A percentile compares a stretch with the other conserved stretches of the same genome.
These are phyloP conservation scores for Aureobasidium sp. DNA, from an alignment of 2,329 filamentous ascomycete species.

Conservation along the genomic window DNA sequence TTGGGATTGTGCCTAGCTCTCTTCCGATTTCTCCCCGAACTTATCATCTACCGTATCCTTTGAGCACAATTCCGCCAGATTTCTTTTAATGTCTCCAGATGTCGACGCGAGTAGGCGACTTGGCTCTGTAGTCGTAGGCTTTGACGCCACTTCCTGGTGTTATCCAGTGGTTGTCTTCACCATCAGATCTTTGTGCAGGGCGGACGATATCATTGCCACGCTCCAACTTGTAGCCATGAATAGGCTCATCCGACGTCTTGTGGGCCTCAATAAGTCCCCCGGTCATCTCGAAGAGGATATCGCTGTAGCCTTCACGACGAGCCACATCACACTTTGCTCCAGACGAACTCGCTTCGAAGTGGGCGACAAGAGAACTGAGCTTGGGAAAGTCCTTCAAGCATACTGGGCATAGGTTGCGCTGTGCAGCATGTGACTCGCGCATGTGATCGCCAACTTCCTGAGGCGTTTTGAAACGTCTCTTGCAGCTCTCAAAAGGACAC, in stretches of 20 bases:
- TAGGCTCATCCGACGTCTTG: background rate
- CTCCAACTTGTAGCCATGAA: constrained; percentile 2
- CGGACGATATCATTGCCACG: background rate
- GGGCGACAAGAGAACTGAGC: constrained; percentile 32
- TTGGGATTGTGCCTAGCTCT: background rate
- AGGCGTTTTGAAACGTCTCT: constrained; percentile 26
- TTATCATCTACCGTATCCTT: background rate
- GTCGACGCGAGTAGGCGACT: background rate
- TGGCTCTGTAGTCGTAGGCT: constrained; percentile 1
- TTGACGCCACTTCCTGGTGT: background rate
- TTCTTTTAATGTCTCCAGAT: background rate
- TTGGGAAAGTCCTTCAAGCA: constrained; percentile 38
- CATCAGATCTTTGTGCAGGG: background rate
- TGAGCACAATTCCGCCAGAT: background rate
- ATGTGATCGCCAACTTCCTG: constrained; percentile 33
- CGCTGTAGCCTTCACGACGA: constrained; percentile 29
- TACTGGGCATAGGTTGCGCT: constrained; percentile 31
- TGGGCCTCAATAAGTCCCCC: constrained; percentile 32
- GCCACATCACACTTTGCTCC: constrained; percentile 30
- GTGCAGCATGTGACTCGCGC: constrained; percentile 30
- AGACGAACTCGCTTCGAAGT: constrained; percentile 33
- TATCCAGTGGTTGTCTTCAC: background rate
- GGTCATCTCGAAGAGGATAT: constrained; percentile 34
- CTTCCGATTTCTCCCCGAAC: background rate
- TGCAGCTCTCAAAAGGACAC: constrained; percentile 50